A percentile compares a stretch with the other conserved stretches of the same genome.
phyloP scores from a whole-genome alignment of 768 basidiomycete species.

The Auricularia heimuer region DNA sequence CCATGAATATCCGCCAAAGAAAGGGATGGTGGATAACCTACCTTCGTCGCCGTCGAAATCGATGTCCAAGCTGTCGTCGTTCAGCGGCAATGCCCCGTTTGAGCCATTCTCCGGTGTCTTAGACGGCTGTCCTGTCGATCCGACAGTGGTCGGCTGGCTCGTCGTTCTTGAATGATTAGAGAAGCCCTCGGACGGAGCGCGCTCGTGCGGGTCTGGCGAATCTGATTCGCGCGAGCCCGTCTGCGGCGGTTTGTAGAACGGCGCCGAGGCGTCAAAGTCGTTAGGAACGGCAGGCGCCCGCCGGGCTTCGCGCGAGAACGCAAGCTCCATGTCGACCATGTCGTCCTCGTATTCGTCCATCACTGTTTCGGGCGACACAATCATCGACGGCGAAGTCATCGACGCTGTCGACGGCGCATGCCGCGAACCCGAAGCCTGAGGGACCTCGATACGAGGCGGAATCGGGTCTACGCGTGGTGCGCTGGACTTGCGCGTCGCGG shows the following conservation, averaged over 20 bases:
- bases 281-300: not conserved
- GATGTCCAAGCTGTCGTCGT: conserved; percentile 26
- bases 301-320: conserved; percentile 20
- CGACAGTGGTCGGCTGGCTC: not conserved
- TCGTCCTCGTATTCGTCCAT: conserved; percentile 35
- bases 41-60: conserved; percentile 6
- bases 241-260: not conserved
- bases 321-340: conserved; percentile 48
- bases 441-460: not conserved
- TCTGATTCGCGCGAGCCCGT: not conserved
- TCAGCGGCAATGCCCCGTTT: not conserved
- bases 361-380: not conserved
- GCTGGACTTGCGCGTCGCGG: not conserved
- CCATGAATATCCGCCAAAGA: not conserved
- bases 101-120: not conserved
- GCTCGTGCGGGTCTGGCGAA: not conserved
- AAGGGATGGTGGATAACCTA: not conserved
- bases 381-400: not conserved
- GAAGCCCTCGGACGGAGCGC: not conserved
- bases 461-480: not conserved
- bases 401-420: not conserved
- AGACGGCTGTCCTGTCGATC: not conserved
- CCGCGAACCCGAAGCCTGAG: not conserved
- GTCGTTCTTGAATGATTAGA: not conserved
- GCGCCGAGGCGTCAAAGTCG: not conserved